A percentile compares a stretch with the other conserved stretches of the same genome.
These are phyloP conservation scores for Babjeviella inositovora DNA, from an alignment of 805 yeast species.

Conservation along the genomic window DNA sequence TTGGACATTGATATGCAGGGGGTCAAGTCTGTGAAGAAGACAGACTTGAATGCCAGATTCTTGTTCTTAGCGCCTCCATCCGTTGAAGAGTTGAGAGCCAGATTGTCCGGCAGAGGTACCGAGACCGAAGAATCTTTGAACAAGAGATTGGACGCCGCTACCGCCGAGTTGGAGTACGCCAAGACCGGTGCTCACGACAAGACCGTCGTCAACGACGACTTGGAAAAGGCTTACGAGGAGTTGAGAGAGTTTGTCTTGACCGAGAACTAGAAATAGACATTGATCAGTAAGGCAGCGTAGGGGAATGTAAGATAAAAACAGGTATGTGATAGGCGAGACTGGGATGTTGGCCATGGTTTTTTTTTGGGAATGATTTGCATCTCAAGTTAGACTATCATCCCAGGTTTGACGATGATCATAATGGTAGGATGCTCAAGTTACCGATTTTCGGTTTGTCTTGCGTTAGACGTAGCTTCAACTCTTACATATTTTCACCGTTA, in stretches of 20 bases:
- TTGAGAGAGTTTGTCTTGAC: constrained; percentile 62
- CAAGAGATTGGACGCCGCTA: constrained; percentile 78
- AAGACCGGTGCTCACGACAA: constrained; percentile 86
- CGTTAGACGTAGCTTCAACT: too few relatives aligned
- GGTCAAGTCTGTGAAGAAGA: constrained; percentile 76
- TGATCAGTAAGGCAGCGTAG: too few relatives aligned
- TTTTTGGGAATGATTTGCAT: too few relatives aligned
- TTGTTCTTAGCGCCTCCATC: constrained; percentile 90
- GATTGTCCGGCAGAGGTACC: constrained; percentile 86
- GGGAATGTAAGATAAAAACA: too few relatives aligned
- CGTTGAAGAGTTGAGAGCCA: constrained; percentile 52
- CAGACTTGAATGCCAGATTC: constrained; percentile 71
- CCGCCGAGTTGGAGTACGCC: constrained; percentile 79
- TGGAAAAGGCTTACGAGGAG: constrained; percentile 76
- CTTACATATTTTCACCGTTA: too few relatives aligned
- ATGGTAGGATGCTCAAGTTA: too few relatives aligned
- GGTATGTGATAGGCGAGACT: too few relatives aligned
- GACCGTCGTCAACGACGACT: constrained; percentile 78
- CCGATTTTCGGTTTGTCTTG: too few relatives aligned
- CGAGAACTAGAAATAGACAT: too few relatives aligned
- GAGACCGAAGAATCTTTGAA: constrained; percentile 77
- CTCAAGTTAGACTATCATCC: too few relatives aligned
- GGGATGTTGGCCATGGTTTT: too few relatives aligned
- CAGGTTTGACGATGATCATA: too few relatives aligned
- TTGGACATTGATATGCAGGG: constrained; percentile 99